phyloP scores from a whole-genome alignment of 1,284 basidiomycete species.

The Neolentinus lepideus region DNA sequence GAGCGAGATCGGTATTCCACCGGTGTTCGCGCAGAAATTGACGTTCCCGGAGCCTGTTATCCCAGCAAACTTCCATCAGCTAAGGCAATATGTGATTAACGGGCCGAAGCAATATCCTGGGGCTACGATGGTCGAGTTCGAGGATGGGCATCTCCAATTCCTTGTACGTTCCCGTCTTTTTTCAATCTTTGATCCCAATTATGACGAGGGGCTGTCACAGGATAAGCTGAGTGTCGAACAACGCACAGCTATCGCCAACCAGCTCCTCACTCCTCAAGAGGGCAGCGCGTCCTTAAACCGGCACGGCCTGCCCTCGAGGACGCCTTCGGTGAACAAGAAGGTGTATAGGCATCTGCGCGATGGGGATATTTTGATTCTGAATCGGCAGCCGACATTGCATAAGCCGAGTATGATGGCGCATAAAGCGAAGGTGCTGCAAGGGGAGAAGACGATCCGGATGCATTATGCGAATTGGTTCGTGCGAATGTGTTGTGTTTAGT shows the following conservation, averaged over 20 bases:
- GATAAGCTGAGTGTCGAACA: slow-evolving; percentile 85
- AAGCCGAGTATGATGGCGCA: slow-evolving; percentile 99
- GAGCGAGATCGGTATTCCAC: slow-evolving; percentile 97
- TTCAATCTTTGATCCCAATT: slow-evolving; percentile 3
- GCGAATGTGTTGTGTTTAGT: too few species aligned
- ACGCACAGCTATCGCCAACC: slow-evolving; percentile 94
- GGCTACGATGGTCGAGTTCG: slow-evolving; percentile 91
- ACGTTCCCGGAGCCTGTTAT: slow-evolving; percentile 99
- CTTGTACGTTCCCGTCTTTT: slow-evolving; percentile 41
- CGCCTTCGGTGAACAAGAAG: slow-evolving; percentile 87
- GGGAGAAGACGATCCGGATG: slow-evolving; percentile 99
- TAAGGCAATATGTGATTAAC: slow-evolving; percentile 89
- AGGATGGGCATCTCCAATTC: slow-evolving; percentile 85
- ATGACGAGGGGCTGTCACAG: slow-evolving; percentile 29
- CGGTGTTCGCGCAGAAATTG: slow-evolving; percentile 94
- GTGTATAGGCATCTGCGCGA: slow-evolving; percentile 94
- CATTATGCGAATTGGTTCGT: slow-evolving; percentile 97
- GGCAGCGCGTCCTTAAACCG: slow-evolving; percentile 43
- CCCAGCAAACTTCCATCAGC: slow-evolving; percentile 81
- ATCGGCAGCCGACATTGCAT: slow-evolving; percentile 97
- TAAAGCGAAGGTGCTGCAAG: slow-evolving; percentile 85
- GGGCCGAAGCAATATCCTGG: slow-evolving; percentile 91
- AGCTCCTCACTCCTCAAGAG: slow-evolving; percentile 89
- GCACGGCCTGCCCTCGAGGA: slow-evolving; percentile 61
- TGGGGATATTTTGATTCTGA: slow-evolving; percentile 94